Base-by-base conservation (phyloP, 139 green algal species). In the Asterochloris erici region DNA sequence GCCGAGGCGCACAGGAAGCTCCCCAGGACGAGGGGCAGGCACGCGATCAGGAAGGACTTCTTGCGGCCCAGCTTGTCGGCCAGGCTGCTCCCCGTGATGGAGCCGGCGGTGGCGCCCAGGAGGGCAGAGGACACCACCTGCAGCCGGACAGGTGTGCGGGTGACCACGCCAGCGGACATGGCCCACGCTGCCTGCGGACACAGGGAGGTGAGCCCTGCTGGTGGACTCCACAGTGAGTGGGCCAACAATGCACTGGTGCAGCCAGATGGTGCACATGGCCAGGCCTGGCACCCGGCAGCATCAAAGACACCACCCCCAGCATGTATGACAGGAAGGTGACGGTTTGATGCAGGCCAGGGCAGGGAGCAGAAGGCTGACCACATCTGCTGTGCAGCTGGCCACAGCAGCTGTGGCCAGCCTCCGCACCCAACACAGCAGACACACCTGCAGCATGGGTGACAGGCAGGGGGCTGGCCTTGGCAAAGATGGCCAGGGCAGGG, bases 71-170 rank as follows among this genome's bases (percentile, higher is more conserved):
- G 83, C 0, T 80, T 78, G 83, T 98, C 95, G 10, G 95, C 92
- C 66, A 98, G 79, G 24, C 79, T 81, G 63, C 88, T 88, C 27
- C 94, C 94, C 11, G 83, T 87, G 27, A 97, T 83, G 75, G 79
- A 90, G 81, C 94, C 94, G 11, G 92, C 74, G 0, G 94, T 92
- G 0, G 95, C 95, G 28, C 94, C 94, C 12, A 89, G 89, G 28
- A 98, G 88, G 14, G 92, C 90, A 77, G 77, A 95, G 88, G 87
- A 94, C 16, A 99, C 94, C 0, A 98, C 89, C 93, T 97, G 87
- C 75, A 73, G 15, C 77, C 16, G 21, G 61, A 54, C 13, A 63
- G 74, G 9, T 17, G 0, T 29, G 17, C 19, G 23, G 19, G 74
- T 29, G 17, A 69, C 24, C 17, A 66, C 12, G 14, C 14, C n/a